Base-by-base conservation (phyloP, 2,329 filamentous ascomycete genomes). In the Colletotrichum tabaci region DNA sequence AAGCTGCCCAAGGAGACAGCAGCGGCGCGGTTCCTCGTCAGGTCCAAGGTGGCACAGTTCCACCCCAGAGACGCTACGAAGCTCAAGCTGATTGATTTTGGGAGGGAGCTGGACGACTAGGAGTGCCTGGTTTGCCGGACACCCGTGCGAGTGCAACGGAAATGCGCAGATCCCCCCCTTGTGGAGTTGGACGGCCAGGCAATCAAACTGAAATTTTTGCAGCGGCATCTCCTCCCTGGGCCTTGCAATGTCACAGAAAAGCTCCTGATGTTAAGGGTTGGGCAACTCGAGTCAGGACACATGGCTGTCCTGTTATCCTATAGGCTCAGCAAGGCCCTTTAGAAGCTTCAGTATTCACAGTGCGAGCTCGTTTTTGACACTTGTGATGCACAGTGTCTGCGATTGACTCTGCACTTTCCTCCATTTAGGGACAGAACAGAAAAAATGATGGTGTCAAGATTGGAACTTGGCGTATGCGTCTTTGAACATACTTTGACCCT, bases 41-140 rank as follows among this genome's bases (percentile, higher is more conserved):
- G 90, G 66, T 90, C 89, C 47, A 91, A 91, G 76, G 90, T 91
- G 50, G 91, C 91, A 3, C 87, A 90, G 75, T 91, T 92, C 75
- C 90, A 93, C 75, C 90, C 89, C 3, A 88, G 84, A 73, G 90
- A 92, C 80, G 89, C 90, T 16, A 87, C 84, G 52, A 86, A 82
- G 77, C 79, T 93, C 62, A 85, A 87, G 61, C 79, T 92, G 57
- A 80, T 92, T 57, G 90, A 92, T 78, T 92, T 92, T 83, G 90
- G 90, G 18, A 86, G 87, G 69, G 90, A 91, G 74, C 77, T 92
- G 73, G 89, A 91, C 60, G 86, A 86, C 76, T 90, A 82, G 75
- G 56, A 46, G 7, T 46, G 38, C 70, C 56, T 35, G 66, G 38
- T 18, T 61, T 56, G 69, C 69, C 69, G 69, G 58, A 60, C 60